Percentiles rank a stretch among this genome's conserved stretches.
These are phyloP conservation scores for Aspergillus pseudonomiae DNA, from an alignment of 2,329 filamentous ascomycete genomes.

Conservation along the genomic window DNA sequence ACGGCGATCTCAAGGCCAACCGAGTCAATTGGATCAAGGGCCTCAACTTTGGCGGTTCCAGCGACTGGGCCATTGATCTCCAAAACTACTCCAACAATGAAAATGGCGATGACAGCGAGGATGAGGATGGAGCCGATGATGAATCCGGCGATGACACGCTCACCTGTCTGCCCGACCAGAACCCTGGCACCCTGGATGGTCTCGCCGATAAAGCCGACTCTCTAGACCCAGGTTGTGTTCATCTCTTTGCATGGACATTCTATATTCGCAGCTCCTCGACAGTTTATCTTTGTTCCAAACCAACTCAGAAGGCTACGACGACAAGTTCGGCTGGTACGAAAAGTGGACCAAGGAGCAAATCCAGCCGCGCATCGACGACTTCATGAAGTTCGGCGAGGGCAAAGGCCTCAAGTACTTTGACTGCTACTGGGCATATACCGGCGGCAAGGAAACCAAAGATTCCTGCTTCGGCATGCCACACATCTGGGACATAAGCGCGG, in stretches of 20 bases:
- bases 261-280: not conserved
- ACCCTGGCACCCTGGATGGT: not conserved
- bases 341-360: not conserved
- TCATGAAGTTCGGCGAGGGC: not conserved
- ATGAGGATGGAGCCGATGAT: not conserved
- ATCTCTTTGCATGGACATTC: not conserved
- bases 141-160: not conserved
- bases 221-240: not conserved
- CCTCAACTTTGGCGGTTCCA: not conserved
- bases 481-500: not conserved
- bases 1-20: not conserved
- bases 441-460: not conserved
- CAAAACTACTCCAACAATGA: not conserved
- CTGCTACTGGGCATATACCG: not conserved
- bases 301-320: not conserved
- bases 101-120: not conserved
- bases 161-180: not conserved
- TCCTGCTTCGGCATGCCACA: not conserved
- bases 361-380: not conserved
- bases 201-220: not conserved
- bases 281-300: not conserved
- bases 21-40: not conserved
- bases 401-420: not conserved
- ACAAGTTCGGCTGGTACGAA: not conserved
- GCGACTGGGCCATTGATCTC: constrained; percentile 1